A percentile compares a stretch with the other conserved stretches of the same genome.
Evolutionary conservation across 2,329 filamentous ascomycete genomes (phyloP).

Genomic region (Talaromyces amestolkiae): DNA sequence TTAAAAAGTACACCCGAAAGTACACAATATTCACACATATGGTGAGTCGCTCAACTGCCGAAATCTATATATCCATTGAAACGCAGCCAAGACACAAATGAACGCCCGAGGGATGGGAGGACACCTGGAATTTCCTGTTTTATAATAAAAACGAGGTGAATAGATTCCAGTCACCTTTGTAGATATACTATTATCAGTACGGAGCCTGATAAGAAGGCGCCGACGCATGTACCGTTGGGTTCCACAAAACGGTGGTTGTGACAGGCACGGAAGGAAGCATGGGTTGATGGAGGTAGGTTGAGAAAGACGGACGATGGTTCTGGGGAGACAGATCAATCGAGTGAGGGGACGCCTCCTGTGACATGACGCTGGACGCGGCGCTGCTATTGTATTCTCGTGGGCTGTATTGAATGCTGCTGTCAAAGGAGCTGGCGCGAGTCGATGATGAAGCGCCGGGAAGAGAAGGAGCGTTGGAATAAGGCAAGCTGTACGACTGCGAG

Average conservation of each 20-base stretch:
- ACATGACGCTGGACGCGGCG: constrained; percentile 18
- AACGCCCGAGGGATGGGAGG: background rate
- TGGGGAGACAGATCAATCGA: constrained; percentile 1
- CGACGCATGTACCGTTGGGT: constrained; percentile 12
- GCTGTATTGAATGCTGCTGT: constrained; percentile 18
- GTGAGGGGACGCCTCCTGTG: constrained; percentile 16
- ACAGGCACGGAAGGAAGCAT: constrained; percentile 12
- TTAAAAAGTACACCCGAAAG: background rate
- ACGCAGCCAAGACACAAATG: background rate
- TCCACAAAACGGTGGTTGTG: constrained; percentile 14
- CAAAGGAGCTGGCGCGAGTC: constrained; percentile 19
- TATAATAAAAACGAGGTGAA: background rate
- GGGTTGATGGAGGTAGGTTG: constrained; percentile 16
- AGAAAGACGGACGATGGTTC: constrained; percentile 7
- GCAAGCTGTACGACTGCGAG: background rate
- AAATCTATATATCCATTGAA: constrained; percentile 8
- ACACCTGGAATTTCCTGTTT: background rate
- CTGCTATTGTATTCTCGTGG: constrained; percentile 18
- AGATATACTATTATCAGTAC: constrained; percentile 15
- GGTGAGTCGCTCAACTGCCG: background rate
- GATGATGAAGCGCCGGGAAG: constrained; percentile 2
- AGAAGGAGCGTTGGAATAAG: constrained; percentile 7
- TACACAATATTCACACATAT: background rate
- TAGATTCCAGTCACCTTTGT: background rate
- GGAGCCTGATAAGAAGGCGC: constrained; percentile 14